Base-by-base conservation (phyloP, 1,139 yeast genomes). In the Suhomyces choctaworum region DNA sequence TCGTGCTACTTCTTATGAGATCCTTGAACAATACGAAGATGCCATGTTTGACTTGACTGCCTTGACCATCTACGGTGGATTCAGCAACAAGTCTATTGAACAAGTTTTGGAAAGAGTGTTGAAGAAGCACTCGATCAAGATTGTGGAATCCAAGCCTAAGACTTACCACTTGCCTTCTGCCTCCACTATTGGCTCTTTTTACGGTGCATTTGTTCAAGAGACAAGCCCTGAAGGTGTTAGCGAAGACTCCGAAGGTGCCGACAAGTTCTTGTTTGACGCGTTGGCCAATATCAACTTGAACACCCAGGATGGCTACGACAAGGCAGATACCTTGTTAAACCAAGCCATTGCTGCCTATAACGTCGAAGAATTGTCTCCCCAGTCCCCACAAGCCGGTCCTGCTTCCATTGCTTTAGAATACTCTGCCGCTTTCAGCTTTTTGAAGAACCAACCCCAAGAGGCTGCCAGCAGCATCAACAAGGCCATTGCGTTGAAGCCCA, bases 11-110 rank as follows among this genome's bases (percentile, higher is more conserved):
- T 95, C 97, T 22, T 83, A 84, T 58, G 98, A 94, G 66, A 76
- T 78, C 47, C 62, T 87, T 47, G 95, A 81, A 50, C 70, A 76
- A 47, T 88, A 77, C 62, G 76, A 80, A 36, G 96, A 90, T 41
- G 92, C 98, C 35, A 81, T 89, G 78, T 81, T 83, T 60, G 98
- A 94, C 63, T 78, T 87, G 61, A 90, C 97, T 39, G 90, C 95
- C 4, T 70, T 83, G 56, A 79, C 90, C 25, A 72, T 84, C 45
- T 78, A 75, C 55, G 89, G 89, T 29, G 89, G 88, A 5, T 84
- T 87, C 65, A 78, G 79, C 53, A 87, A 86, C 60, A 82, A 81
- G 54, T 73, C 86, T 22, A 76, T 86, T 41, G 96, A 89, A 61
- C 76, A 78, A 47, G 78, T 86, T 39, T 80, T 94, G 54, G 97